phyloP scores from a whole-genome alignment of 78 protist genomes.

The Dictyostelium discoideum region DNA sequence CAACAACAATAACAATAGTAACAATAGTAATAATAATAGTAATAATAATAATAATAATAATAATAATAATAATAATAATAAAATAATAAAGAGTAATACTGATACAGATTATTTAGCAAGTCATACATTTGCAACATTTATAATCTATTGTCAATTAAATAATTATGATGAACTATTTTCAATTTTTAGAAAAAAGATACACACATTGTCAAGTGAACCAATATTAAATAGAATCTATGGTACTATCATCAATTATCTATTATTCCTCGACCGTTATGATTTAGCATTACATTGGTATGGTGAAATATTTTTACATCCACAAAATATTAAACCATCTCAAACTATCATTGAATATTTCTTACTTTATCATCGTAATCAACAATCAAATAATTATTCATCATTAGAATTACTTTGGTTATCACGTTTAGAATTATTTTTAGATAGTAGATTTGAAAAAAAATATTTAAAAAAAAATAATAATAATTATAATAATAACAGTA shows the following conservation, averaged over 20 bases:
- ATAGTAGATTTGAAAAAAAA: not conserved
- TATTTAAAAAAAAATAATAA: too few relatives aligned
- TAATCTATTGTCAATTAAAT: not conserved
- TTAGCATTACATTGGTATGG: constrained; percentile 6
- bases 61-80: too few relatives aligned
- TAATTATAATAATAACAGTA: not conserved
- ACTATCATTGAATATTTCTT: not conserved
- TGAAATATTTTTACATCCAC: not conserved
- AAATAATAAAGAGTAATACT: too few relatives aligned
- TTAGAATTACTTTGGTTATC: not conserved
- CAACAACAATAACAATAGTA: not conserved
- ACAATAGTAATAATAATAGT: not conserved
- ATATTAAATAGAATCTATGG: not conserved
- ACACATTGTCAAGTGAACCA: not conserved
- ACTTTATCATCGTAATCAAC: not conserved
- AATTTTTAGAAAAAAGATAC: not conserved
- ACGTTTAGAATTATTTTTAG: not conserved
- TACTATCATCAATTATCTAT: not conserved
- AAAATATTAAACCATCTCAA: not conserved
- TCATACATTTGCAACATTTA: not conserved
- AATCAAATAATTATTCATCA: not conserved
- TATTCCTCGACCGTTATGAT: not conserved
- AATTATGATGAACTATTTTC: not conserved
- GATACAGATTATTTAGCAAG: not conserved
- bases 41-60: too few relatives aligned